Evolutionary conservation across 2,329 filamentous ascomycete species (phyloP), one percentile per base, ranked within the genome.

Genomic region (Tolypocladium paradoxum): DNA sequence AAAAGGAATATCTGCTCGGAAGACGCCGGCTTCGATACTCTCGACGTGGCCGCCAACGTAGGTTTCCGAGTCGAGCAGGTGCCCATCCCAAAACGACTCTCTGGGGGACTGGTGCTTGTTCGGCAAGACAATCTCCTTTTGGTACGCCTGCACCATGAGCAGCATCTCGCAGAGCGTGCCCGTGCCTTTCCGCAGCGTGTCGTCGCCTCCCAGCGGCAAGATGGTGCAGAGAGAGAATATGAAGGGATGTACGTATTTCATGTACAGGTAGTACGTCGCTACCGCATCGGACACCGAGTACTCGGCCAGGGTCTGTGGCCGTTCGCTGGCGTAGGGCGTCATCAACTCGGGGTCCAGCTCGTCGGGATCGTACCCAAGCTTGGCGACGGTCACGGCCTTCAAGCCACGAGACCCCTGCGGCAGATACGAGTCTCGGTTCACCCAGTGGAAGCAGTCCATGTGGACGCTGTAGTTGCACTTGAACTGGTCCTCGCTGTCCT

Each of bases 231-330:
- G 76, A 1, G 95, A 97, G 77, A 99, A 99, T 68, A 99, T 93
- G 75, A 99, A 99, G 4, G 93, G 93, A 68, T 99, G 93, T n/a
- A 99, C 89, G 69, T 99, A 99, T 85, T 99, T 99, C 95, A 99
- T 99, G 78, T 99, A 99, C 57, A 99, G 75, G 66, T 99, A 99
- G 68, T 99, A 99, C 0, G 93, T 99, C 24, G 93, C 93, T 50
- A 99, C 93, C 11, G 95, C 95, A 77, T 99, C 95, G 63, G 95
- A 99, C 46, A 99, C 93, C 0, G 95, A 99, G 72, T 99, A 99
- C 65, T 99, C 93, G 9, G 93, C 92, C 50, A 99, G 76, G 0
- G 90, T 95, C 67, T 99, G 93, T 0, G 93, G 93, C 59, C 90
- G 81, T 71, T 99, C 93, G 56, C 77, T 83, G 18, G 93, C 93